phyloP scores from a whole-genome alignment of 805 yeast genomes.

The Allodekkera sacchari region DNA sequence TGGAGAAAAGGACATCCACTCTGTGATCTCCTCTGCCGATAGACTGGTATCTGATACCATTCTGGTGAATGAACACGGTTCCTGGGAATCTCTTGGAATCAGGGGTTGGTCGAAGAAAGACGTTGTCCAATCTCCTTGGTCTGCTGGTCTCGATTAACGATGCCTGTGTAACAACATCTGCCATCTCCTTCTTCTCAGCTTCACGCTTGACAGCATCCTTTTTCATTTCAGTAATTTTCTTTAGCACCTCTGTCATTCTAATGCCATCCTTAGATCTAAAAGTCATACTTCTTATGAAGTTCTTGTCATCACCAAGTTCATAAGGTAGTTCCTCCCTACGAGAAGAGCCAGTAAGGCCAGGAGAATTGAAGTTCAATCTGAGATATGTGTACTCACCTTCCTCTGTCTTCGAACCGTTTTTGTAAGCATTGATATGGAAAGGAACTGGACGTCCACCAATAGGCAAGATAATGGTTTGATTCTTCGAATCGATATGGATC shows the following conservation, averaged over 20 bases:
- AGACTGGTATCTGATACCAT: conserved; percentile 91
- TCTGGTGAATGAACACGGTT: conserved; percentile 82
- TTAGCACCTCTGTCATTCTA: conserved; percentile 82
- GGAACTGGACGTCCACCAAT: conserved; percentile 96
- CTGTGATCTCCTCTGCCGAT: conserved; percentile 76
- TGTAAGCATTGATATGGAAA: conserved; percentile 89
- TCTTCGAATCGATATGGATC: conserved; percentile 78
- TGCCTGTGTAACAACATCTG: conserved; percentile 92
- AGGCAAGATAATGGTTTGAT: conserved; percentile 85
- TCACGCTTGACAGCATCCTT: conserved; percentile 87
- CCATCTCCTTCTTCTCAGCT: conserved; percentile 81
- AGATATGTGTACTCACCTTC: conserved; percentile 92
- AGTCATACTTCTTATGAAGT: conserved; percentile 80
- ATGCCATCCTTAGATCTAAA: conserved; percentile 86
- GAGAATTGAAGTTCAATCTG: conserved; percentile 87
- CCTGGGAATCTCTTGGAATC: conserved; percentile 97
- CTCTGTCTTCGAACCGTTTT: conserved; percentile 90
- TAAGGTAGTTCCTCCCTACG: conserved; percentile 81
- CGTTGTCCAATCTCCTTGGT: conserved; percentile 78
- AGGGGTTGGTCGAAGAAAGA: conserved; percentile 90
- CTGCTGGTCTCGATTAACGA: conserved; percentile 77
- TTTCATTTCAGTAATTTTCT: conserved; percentile 85
- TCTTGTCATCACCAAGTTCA: conserved; percentile 80
- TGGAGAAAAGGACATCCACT: conserved; percentile 81
- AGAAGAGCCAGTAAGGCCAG: conserved; percentile 54